These are phyloP conservation scores for Bothriochloa decipiens DNA, from an alignment of 176 grass and related monocot species.

Conservation along the genomic window DNA sequence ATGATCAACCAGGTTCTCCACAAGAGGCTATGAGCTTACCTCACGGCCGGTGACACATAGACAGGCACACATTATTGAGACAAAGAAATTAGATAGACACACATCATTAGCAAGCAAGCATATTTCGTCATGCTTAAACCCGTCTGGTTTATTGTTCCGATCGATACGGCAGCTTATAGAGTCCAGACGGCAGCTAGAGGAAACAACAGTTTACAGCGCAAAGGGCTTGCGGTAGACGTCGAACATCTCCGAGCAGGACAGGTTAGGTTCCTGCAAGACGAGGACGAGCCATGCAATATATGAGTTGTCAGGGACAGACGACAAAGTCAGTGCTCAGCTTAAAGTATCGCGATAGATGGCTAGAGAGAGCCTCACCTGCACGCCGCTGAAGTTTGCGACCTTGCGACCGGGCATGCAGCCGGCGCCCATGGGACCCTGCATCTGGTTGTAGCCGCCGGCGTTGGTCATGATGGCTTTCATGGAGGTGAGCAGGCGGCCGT, in stretches of 20 bases:
- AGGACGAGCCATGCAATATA: background rate
- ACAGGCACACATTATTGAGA: background rate
- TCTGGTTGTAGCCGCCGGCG: slow-evolving; percentile 30
- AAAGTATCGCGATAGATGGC: background rate
- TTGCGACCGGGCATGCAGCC: slow-evolving; percentile 36
- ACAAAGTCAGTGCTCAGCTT: background rate
- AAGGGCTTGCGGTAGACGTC: slow-evolving; percentile 66
- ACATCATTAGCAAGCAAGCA: background rate
- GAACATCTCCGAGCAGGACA: slow-evolving; percentile 73
- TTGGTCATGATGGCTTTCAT: slow-evolving; percentile 67
- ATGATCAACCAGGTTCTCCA: background rate
- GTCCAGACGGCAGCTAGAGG: background rate
- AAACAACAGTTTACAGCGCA: slow-evolving; percentile 42
- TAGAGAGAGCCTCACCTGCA: slow-evolving; percentile 51
- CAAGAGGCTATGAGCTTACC: background rate
- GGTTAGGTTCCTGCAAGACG: slow-evolving; percentile 72
- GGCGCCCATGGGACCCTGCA: slow-evolving; percentile 48
- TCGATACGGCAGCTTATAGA: background rate
- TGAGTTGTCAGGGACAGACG: background rate
- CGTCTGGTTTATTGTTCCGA: background rate
- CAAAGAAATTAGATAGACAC: background rate
- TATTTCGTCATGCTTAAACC: background rate
- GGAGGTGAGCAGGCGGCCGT: slow-evolving; percentile 69
- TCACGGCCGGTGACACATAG: slow-evolving; percentile 3
- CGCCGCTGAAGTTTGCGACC: slow-evolving; percentile 54